Percentiles rank a stretch among this genome's conserved stretches.
These are phyloP conservation scores for Pneumocystis sp. DNA, from an alignment of 1,139 yeast genomes.

Conservation along the genomic window DNA sequence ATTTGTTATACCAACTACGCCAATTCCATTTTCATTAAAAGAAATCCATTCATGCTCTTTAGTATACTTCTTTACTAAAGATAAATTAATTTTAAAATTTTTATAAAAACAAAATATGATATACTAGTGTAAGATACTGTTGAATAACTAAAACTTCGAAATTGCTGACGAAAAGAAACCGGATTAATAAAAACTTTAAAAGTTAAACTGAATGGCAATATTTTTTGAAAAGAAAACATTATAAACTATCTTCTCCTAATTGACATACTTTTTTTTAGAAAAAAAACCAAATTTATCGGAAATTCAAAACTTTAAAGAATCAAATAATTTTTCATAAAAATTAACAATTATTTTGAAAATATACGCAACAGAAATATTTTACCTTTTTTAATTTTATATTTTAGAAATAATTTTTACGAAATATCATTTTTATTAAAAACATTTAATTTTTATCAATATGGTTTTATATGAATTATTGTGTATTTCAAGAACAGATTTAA, in stretches of 20 bases:
- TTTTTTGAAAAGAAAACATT: background rate
- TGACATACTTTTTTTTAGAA: background rate
- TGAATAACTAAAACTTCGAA: background rate
- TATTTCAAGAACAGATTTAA: conserved; percentile 22
- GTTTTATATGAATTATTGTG: conserved; percentile 16
- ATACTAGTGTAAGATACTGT: conserved; percentile 40
- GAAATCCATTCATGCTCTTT: conserved; percentile 95
- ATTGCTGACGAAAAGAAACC: background rate
- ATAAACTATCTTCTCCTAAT: background rate
- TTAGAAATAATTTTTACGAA: conserved; percentile 32
- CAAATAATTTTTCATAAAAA: background rate
- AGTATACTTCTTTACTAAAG: conserved; percentile 23
- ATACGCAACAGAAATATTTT: background rate
- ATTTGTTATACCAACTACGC: conserved; percentile 62
- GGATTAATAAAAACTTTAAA: background rate
- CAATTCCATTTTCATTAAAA: conserved; percentile 56
- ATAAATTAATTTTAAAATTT: background rate
- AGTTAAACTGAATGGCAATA: background rate
- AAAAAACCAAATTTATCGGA: background rate
- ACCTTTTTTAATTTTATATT: background rate
- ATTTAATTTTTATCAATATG: background rate
- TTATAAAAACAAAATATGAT: conserved; percentile 40
- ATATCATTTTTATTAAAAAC: conserved; percentile 43
- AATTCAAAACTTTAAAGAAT: background rate
- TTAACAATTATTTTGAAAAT: background rate